Base-by-base conservation (phyloP, 1,284 basidiomycete species). In the Cryptococcus deneoformans region DNA sequence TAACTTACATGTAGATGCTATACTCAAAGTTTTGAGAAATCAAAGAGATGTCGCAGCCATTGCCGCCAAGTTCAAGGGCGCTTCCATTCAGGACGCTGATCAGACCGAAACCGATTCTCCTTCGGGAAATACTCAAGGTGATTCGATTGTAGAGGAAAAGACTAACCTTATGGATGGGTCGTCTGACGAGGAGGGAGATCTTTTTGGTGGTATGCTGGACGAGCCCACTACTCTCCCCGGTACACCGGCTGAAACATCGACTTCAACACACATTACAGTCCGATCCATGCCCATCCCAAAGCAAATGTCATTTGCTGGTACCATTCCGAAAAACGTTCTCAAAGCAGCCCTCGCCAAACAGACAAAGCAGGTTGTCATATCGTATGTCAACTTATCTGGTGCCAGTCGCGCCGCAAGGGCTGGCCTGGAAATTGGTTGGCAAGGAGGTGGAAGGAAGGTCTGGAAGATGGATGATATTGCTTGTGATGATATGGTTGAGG, bases 401-500 rank as follows among this genome's bases (percentile, higher is more conserved):
- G 63, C 73, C 12, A 87, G 86, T 70, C 83, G 90, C 6, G 89
- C 85, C 2, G 87, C 85, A 62, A 83, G 91, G 45, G 85, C 86
- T 11, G 81, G 83, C 36, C 81, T 92, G 42, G 84, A 79, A 57
- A 82, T 94, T 57, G 81, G 85, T 16, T 93, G 91, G 89, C 81
- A 84, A 16, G 58, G 82, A 12, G 82, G 80, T 38, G 47, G 47
- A 7, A 78, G 81, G 24, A 84, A 86, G 56, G 83, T 86, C 50
- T 95, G 89, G 87, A 76, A 75, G 14, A 97, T 98, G 90, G 85
- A 88, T 2, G 86, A 91, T 58, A 80, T 91, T 43, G 93, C 89
- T 3, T 97, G 95, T 70, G 80, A 84, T 46, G 84, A 89, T 59
- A 82, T 86, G 56, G 71, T 72, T 0, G 91, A 98, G 70, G 92